Evolutionary conservation across 192 early-diverging fungal genomes (phyloP).

Genomic region (Entomortierella chlamydospora): DNA sequence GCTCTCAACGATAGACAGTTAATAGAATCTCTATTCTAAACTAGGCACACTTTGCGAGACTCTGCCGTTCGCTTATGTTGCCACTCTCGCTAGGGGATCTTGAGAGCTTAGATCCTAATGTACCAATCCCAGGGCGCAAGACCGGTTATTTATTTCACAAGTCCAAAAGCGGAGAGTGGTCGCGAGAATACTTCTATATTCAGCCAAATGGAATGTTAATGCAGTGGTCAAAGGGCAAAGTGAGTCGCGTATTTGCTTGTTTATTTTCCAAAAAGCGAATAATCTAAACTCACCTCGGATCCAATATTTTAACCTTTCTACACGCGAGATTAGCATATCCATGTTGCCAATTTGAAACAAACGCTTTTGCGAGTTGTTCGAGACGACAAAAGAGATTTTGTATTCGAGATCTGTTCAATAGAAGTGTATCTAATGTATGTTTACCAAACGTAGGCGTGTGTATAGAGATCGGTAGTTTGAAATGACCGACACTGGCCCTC

Average conservation of each 20-base stretch:
- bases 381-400: slow-evolving; percentile 42
- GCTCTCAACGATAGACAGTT: no score
- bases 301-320: neutral
- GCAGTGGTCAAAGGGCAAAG: slow-evolving; percentile 50
- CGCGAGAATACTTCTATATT: slow-evolving; percentile 44
- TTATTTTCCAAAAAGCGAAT: neutral
- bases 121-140: slow-evolving; percentile 32
- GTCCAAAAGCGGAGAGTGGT: slow-evolving; percentile 40
- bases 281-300: no score
- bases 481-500: neutral
- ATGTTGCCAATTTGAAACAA: slow-evolving; percentile 46
- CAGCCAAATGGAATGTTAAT: slow-evolving; percentile 42
- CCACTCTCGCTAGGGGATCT: slow-evolving; percentile 39
- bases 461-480: no score
- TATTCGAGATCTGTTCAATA: slow-evolving; percentile 51
- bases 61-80: slow-evolving; percentile 29
- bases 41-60: slow-evolving; percentile 31
- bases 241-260: neutral
- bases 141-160: slow-evolving; percentile 43
- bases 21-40: no score
- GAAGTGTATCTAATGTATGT: slow-evolving; percentile 47
- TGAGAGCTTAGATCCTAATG: slow-evolving; percentile 27
- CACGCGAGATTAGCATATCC: slow-evolving; percentile 34
- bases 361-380: slow-evolving; percentile 39
- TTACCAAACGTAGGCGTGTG: neutral